Evolutionary conservation across 306 rosid species (phyloP), one percentile per base, ranked within the genome.

Genomic region (Prunus davidiana): DNA sequence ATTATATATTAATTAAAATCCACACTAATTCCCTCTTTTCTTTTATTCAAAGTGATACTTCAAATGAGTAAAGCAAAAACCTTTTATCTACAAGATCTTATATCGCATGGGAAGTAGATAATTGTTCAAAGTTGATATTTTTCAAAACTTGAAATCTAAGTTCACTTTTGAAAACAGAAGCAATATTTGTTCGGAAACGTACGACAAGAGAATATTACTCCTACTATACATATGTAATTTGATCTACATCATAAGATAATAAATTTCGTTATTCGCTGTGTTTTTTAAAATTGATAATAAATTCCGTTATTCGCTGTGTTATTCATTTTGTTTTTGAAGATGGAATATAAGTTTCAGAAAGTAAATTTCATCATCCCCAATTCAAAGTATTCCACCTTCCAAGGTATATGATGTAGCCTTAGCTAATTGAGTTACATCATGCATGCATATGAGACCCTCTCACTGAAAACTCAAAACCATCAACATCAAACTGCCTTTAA

Each of bases 401-500:
- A 56, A 20, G 19, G 9, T 60, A 60, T 2, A 60, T 60, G 16
- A 60, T 5, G 38, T 13, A 12, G 65, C 65, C 8, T 60, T 46
- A 46, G 38, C 14, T 15, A 46, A 15, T 4, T 41, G 14, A 27
- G 14, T 67, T 24, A 47, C 56, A 46, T 47, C 72, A 46, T 67
- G 38, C 72, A 50, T 69, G 41, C 32, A 49, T 34, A 34, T 34
- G 38, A 34, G 38, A 34, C 2, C 41, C 58, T 61, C 80, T 27
- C 30, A 32, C 51, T 43, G 49, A 19, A 25, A 16, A 63, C 27
- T 38, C 43, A 38, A 38, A 1, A 38, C 46, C 64, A 71, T 55
- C 73, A 30, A 41, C 67, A 57, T 47, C 81, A 54, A 24, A 34
- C 25, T 30, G 7, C 70, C 61, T 75, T 78, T 65, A 66, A 64